Evolutionary conservation across 495 filamentous ascomycete genomes (phyloP).

Genomic region (Xylaria telfairii): DNA sequence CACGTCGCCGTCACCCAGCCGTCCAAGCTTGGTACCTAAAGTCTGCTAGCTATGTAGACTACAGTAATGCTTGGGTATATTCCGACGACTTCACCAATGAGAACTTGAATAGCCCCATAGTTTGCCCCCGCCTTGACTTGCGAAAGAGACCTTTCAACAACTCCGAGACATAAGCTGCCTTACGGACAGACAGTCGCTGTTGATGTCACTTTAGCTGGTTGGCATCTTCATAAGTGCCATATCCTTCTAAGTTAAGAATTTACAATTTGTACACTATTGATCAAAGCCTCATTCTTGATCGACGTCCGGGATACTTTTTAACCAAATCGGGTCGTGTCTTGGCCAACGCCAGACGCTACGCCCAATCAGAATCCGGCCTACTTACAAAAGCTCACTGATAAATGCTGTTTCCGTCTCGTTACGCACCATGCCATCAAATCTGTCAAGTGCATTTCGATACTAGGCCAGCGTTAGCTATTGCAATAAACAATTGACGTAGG

Average conservation of each 20-base stretch:
- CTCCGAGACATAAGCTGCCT: neutral
- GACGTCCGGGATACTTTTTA: neutral
- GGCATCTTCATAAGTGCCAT: neutral
- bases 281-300: neutral
- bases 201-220: neutral
- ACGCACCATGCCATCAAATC: constrained; percentile 18
- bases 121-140: constrained; percentile 1
- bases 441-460: constrained; percentile 43
- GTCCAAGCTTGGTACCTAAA: constrained; percentile 11
- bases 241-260: neutral
- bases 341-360: neutral
- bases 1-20: constrained; percentile 1
- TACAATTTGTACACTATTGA: neutral
- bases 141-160: neutral
- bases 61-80: neutral
- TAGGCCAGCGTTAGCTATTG: constrained; percentile 27
- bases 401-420: constrained; percentile 37
- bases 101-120: neutral
- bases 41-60: neutral
- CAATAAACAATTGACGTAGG: neutral
- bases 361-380: neutral
- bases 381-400: constrained; percentile 35
- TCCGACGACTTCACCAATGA: neutral
- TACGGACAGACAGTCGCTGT: neutral
- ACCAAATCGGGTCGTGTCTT: neutral